Base-by-base conservation (phyloP, 2,329 filamentous ascomycete species). In the Ophiostoma fasciatum region DNA sequence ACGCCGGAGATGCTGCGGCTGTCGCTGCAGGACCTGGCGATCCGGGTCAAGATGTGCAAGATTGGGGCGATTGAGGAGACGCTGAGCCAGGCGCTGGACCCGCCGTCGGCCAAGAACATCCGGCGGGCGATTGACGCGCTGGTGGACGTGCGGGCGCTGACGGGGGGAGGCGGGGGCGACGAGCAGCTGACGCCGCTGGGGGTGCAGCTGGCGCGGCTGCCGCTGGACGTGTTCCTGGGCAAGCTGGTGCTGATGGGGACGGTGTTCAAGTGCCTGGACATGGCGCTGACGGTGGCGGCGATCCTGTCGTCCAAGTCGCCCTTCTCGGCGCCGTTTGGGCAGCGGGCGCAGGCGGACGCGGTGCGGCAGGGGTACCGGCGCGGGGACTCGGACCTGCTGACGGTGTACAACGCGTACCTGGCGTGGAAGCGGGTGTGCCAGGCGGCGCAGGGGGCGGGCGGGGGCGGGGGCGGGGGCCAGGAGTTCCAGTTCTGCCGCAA, bases 1-100 rank as follows among this genome's bases (percentile, higher is more conserved):
- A 94, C 84, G 0, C 92, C 90, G 0, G 90, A 98, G 55, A 93
- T 98, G 75, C 72, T 98, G 28, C 79, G 90, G 1, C 64, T 98
- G 4, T 94, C 90, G 0, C 63, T 98, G 10, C 90, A 98, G 55
- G 90, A 98, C 51, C 65, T 98, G 10, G 85, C 93, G 5, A 87
- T 98, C 53, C 77, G 90, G 8, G 87, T 96, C 45, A 98, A 98
- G 59, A 94, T 94, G 31, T 98, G 88, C 64, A 93, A 92, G 51
- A 71, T 98, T 29, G 90, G 90, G 10, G 79, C 83, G 28, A 93
- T 96, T 36, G 88, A 96, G 52, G 74, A 88, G 47, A 94, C 87
- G 0, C 66, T 98, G 9, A 72, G 80, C 17, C 76, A 87, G 54
- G 90, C 90, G 4, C 65, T 98, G 13, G 90, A 98, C 51, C 80